A percentile compares a stretch with the other conserved stretches of the same genome.
Evolutionary conservation across 2,329 filamentous ascomycete species (phyloP).

Genomic region (Juglanconis oblonga): DNA sequence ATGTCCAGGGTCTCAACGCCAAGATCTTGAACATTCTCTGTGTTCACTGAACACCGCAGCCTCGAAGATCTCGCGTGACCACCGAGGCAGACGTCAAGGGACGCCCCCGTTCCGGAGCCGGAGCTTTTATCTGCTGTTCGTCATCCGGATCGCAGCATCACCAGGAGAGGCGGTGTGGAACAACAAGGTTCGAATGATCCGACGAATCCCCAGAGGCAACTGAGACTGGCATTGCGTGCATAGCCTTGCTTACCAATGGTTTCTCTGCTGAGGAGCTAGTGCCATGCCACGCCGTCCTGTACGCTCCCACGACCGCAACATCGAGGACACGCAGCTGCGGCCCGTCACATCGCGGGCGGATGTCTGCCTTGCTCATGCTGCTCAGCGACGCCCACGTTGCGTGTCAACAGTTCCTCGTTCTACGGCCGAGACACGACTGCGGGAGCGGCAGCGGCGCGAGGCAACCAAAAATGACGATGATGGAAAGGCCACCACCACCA

Average conservation of each 20-base stretch:
- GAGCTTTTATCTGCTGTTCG: not conserved
- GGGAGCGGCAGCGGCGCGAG: slow-evolving; percentile 1
- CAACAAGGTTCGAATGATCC: not conserved
- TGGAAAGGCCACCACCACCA: not conserved
- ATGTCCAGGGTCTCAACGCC: not conserved
- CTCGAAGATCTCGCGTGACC: not conserved
- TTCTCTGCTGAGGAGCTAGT: slow-evolving; percentile 1
- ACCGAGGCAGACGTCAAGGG: not conserved
- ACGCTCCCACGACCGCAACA: not conserved
- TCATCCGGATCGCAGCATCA: not conserved
- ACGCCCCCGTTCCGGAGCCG: not conserved
- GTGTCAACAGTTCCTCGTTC: not conserved
- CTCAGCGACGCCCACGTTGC: slow-evolving; percentile 2
- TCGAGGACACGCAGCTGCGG: not conserved
- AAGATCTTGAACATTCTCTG: not conserved
- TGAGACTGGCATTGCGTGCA: not conserved
- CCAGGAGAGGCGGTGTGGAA: not conserved
- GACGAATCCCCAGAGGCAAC: not conserved
- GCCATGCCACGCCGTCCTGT: not conserved
- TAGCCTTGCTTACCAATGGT: not conserved
- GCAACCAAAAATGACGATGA: not conserved
- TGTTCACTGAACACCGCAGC: not conserved
- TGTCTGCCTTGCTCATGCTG: slow-evolving; percentile 4
- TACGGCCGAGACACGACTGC: slow-evolving; percentile 16
- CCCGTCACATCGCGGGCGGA: not conserved